Conservation (phyloP, 2,329 filamentous ascomycete genomes). For the Pestalotiopsis sp. region DNA sequence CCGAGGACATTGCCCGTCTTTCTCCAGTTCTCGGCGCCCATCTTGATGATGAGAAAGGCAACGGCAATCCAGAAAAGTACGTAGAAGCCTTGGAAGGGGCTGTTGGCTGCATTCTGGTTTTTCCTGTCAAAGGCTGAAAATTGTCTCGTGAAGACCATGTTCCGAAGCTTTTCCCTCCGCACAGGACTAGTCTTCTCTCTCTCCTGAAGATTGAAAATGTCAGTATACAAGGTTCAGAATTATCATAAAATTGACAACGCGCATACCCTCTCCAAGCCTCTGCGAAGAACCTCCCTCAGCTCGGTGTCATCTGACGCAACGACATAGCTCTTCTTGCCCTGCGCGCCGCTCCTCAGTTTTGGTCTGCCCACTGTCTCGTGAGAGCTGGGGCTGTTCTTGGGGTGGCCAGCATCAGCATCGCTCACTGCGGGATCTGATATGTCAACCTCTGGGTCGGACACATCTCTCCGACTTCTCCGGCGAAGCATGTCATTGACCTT, state of each 20-base stretch:
- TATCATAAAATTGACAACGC: neutral
- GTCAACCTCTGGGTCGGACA: neutral
- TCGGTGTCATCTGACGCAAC: constrained; percentile 36
- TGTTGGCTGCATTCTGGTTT: constrained; percentile 65
- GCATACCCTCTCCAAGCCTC: constrained; percentile 32
- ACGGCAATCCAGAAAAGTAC: constrained; percentile 78
- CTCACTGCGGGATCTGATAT: neutral
- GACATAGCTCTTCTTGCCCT: constrained; percentile 25
- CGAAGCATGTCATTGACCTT: constrained; percentile 22
- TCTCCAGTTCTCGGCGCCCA: constrained; percentile 69
- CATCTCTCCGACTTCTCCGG: constrained; percentile 17
- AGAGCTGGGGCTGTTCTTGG: constrained; percentile 15
- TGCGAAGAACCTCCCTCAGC: constrained; percentile 41
- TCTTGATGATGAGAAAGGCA: constrained; percentile 66
- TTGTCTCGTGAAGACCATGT: constrained; percentile 72
- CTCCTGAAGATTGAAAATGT: constrained; percentile 16
- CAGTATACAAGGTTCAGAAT: too few species aligned
- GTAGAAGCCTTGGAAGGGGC: constrained; percentile 79
- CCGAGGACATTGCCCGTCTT: constrained; percentile 71
- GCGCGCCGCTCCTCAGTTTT: constrained; percentile 3
- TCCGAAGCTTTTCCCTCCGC: constrained; percentile 39
- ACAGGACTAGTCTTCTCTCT: constrained; percentile 19
- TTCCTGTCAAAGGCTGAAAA: constrained; percentile 77
- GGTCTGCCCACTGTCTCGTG: constrained; percentile 8
- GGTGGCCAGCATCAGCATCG: constrained; percentile 3